phyloP scores from a whole-genome alignment of 2,329 filamentous ascomycete species.

The Pseudogymnoascus sp. region DNA sequence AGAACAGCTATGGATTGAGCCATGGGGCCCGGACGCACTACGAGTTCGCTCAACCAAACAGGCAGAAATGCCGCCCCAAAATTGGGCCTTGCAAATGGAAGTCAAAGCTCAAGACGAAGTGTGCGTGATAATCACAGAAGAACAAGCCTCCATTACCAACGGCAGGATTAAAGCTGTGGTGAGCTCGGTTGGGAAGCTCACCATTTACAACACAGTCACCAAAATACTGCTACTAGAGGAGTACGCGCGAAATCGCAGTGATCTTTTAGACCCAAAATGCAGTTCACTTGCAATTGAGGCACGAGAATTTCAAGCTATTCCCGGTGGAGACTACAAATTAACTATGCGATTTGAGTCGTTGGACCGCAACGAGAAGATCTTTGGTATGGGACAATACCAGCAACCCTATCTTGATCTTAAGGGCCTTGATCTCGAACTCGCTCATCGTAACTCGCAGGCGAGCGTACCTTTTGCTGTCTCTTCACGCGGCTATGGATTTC shows the following conservation, averaged over 20 bases:
- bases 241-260: constrained; percentile 40
- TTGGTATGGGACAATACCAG: constrained; percentile 62
- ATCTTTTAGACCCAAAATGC: constrained; percentile 41
- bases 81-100: constrained; percentile 32
- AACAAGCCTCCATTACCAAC: constrained; percentile 34
- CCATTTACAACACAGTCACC: constrained; percentile 33
- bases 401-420: constrained; percentile 56
- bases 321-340: constrained; percentile 44
- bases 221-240: constrained; percentile 41
- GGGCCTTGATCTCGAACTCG: constrained; percentile 53
- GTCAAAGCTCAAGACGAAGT: background rate
- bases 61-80: constrained; percentile 28
- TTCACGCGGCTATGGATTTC: constrained; percentile 51
- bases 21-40: constrained; percentile 41
- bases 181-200: constrained; percentile 41
- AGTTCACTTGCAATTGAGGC: constrained; percentile 42
- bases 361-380: constrained; percentile 51
- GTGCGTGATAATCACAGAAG: background rate
- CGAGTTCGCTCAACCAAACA: constrained; percentile 40
- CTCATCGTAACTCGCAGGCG: constrained; percentile 59
- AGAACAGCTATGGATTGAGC: constrained; percentile 39
- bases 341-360: constrained; percentile 51
- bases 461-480: constrained; percentile 55
- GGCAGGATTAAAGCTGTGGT: constrained; percentile 40
- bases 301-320: constrained; percentile 40